Evolutionary conservation across 176 grass and related monocot genomes (phyloP), one percentile per base, ranked within the genome.

Genomic region (Miscanthus lutarioriparius): DNA sequence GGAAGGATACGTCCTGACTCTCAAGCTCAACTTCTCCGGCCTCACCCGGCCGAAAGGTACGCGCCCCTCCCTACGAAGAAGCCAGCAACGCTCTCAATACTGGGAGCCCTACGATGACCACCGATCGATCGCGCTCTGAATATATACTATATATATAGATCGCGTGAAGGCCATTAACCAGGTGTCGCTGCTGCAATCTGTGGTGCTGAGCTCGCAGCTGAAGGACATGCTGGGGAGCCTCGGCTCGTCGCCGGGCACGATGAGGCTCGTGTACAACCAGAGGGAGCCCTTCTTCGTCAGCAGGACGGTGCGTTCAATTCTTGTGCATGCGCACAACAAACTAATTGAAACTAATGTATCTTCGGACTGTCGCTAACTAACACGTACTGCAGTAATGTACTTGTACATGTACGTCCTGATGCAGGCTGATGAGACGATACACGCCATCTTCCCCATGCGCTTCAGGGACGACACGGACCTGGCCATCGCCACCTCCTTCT

Each of bases 381-480:
- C 33, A 28, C 44, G 41, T 43, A 45, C 12, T 45, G 3, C 44
- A 3, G 1, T 1, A 48, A 49, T 49, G 61, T 65, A 28, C 27
- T n/a, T 30, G 28, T 30, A 30, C 28, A 51, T 15, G 15, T 66
- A 2, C 5, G 1, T 13, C 6, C 6, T 41, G 9, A 28, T 84
- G 86, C 86, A 94, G 96, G 72, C 67, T 37, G 80, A 88, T 28
- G 80, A 88, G 44, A 91, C 82, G 84, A 85, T 90, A 5, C 86
- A 58, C 39, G 93, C 88, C 61, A 72, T 98, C 3, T 98, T 92
- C 84, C 96, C 91, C 36, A 96, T 94, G 93, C 87, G 91, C 5
- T 95, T 98, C 89, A 87, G 87, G 41, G 93, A 98, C 86, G 89
- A 98, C 75, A 89, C 91, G 7, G 96, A 98, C 79, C 66, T 96